Percentiles rank a stretch among this genome's conserved stretches.
These are phyloP conservation scores for Hyphodiscus sp. DNA, from an alignment of 2,329 filamentous ascomycete genomes.

Conservation along the genomic window DNA sequence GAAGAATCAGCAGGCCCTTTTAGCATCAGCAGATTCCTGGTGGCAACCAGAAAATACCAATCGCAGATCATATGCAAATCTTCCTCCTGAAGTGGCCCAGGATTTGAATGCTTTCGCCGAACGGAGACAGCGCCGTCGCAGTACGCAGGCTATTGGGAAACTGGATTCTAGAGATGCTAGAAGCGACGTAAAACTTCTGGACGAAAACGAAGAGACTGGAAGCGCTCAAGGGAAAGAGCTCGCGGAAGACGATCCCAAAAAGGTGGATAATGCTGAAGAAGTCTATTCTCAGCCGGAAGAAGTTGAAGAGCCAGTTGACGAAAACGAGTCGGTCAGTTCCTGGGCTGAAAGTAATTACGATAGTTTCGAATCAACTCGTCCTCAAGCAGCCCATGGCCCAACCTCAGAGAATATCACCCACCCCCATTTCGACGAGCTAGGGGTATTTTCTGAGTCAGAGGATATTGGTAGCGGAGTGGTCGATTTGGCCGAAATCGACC, in stretches of 20 bases:
- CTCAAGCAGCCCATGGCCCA: background rate
- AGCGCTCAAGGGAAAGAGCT: background rate
- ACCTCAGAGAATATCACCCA: background rate
- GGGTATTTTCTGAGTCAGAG: too few species aligned
- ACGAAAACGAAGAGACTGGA: background rate
- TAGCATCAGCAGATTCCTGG: slow-evolving; percentile 40
- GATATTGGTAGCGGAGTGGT: background rate
- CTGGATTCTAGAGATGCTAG: background rate
- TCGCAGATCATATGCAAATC: slow-evolving; percentile 14
- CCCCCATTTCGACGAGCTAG: too few species aligned
- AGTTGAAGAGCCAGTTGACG: background rate
- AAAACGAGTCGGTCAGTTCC: background rate
- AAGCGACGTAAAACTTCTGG: background rate
- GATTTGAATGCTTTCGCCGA: slow-evolving; percentile 13
- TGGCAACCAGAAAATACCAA: slow-evolving; percentile 10
- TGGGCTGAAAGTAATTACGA: background rate
- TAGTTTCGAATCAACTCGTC: background rate
- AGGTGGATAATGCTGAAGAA: background rate
- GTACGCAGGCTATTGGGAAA: background rate
- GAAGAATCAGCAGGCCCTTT: slow-evolving; percentile 41
- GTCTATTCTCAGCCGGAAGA: background rate
- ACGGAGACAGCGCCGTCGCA: background rate
- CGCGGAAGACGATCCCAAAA: background rate
- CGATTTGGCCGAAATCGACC: background rate
- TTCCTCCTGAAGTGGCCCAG: slow-evolving; percentile 29